These are phyloP conservation scores for Starmerella bacillaris DNA, from an alignment of 805 yeast genomes.

Conservation along the genomic window DNA sequence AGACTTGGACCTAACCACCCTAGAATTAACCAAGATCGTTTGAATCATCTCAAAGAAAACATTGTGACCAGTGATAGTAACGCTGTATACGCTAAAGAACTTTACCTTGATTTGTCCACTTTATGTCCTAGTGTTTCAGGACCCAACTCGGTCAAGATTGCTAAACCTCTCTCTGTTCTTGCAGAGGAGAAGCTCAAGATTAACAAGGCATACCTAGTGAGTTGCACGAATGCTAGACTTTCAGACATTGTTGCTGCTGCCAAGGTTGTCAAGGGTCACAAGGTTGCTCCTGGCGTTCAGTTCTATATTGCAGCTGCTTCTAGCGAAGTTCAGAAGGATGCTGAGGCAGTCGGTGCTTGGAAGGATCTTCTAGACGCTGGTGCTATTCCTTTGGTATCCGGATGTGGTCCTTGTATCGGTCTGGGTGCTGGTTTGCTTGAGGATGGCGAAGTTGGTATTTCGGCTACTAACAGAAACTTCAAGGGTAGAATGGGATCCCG, in stretches of 20 bases:
- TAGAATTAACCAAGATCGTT: slow-evolving; percentile 48
- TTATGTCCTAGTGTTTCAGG: slow-evolving; percentile 84
- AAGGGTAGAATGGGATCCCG: slow-evolving; percentile 98
- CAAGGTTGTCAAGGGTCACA: slow-evolving; percentile 58
- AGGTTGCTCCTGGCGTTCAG: slow-evolving; percentile 77
- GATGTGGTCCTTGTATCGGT: slow-evolving; percentile 99
- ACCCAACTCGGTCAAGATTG: slow-evolving; percentile 90
- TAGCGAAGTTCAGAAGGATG: slow-evolving; percentile 78
- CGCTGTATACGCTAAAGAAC: slow-evolving; percentile 76
- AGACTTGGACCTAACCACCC: slow-evolving; percentile 60
- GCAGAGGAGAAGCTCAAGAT: slow-evolving; percentile 56
- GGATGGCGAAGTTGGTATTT: slow-evolving; percentile 94
- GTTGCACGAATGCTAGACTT: slow-evolving; percentile 89
- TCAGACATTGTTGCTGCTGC: slow-evolving; percentile 93
- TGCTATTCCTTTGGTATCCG: slow-evolving; percentile 87
- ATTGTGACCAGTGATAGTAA: slow-evolving; percentile 43
- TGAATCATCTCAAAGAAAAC: slow-evolving; percentile 34
- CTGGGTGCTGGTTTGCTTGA: slow-evolving; percentile 83
- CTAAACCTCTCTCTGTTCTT: slow-evolving; percentile 59
- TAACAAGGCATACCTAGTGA: slow-evolving; percentile 90
- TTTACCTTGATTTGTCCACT: slow-evolving; percentile 60
- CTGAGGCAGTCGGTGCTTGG: slow-evolving; percentile 88
- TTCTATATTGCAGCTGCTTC: slow-evolving; percentile 97
- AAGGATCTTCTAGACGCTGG: slow-evolving; percentile 77
- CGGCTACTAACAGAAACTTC: slow-evolving; percentile 96